Evolutionary conservation across 163 green algal genomes (phyloP), one percentile per base, ranked within the genome.

Genomic region (Scenedesmus sp.): DNA sequence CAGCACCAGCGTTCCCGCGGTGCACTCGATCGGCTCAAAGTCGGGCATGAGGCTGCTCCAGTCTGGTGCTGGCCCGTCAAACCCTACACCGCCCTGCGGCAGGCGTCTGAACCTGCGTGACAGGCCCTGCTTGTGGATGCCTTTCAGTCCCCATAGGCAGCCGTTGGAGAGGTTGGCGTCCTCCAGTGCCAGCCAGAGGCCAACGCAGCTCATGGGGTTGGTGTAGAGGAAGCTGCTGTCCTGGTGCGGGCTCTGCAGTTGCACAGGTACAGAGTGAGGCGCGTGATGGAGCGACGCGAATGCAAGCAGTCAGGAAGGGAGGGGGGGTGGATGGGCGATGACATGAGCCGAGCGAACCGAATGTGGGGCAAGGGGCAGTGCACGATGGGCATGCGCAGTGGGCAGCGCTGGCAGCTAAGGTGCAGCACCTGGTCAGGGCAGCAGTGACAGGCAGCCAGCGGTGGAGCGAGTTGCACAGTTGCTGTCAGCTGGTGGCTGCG

Each of bases 101-200:
- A 83, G 86, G 12, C 88, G 88, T 49, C 95, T 37, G 88, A 98
- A 98, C 61, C 94, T 93, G 3, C 95, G 94, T 79, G 73, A 80
- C 73, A 76, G 26, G 20, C 43, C 86, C 94, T 91, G 24, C 65
- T 91, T 94, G 91, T 95, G 92, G 10, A 95, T 84, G 79, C 93
- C 91, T 88, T 92, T 85, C 20, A 94, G 59, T 0, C 87, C 94
- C 94, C 95, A 98, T n/a, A 98, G 90, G 90, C 96, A 98, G 73
- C 96, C 98, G 89, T 99, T 99, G 22, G 96, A 92, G 16, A 18
- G 56, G 84, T 91, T 87, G 9, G 97, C 97, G 87, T 99, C 97
- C 92, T 99, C 97, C 35, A 99, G 85, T 3, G 98, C 98, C 91
- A 99, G 92, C 98, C 98, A 99, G n/a, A 99, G 85, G 18, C 98